A percentile compares a stretch with the other conserved stretches of the same genome.
Evolutionary conservation across 2,329 filamentous ascomycete genomes (phyloP).

Genomic region (Phyllosticta paracitricarpa): DNA sequence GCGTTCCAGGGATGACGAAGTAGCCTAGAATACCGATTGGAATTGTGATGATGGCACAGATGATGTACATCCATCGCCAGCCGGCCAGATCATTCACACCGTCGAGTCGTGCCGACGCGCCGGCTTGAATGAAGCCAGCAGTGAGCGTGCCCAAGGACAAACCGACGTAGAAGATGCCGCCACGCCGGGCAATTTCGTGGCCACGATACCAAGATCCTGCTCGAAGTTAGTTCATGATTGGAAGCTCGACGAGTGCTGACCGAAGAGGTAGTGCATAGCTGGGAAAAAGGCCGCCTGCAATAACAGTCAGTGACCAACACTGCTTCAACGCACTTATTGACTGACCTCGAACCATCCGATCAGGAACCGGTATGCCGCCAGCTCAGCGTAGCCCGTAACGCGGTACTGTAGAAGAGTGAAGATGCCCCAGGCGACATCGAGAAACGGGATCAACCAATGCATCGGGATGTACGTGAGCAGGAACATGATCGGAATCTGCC

Average conservation of each 20-base stretch:
- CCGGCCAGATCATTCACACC: constrained; percentile 34
- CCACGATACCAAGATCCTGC: constrained; percentile 41
- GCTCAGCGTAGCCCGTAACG: constrained; percentile 38
- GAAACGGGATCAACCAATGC: constrained; percentile 40
- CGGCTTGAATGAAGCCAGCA: constrained; percentile 37
- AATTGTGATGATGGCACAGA: constrained; percentile 38
- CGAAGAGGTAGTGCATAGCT: not conserved
- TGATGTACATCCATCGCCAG: constrained; percentile 29
- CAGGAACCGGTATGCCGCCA: constrained; percentile 45
- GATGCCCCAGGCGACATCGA: constrained; percentile 46
- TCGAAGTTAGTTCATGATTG: not conserved
- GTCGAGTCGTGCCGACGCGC: constrained; percentile 44
- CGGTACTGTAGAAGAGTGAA: constrained; percentile 49
- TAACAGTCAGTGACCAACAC: constrained; percentile 15
- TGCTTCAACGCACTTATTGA: not conserved
- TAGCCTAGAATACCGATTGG: constrained; percentile 43
- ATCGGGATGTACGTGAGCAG: constrained; percentile 37
- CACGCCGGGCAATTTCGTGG: constrained; percentile 34
- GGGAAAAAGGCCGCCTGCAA: not conserved
- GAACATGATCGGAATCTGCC: constrained; percentile 44
- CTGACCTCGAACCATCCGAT: constrained; percentile 42
- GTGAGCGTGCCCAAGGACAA: constrained; percentile 44
- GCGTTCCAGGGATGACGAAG: constrained; percentile 43
- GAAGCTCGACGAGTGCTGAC: not conserved
- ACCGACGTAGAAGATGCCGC: constrained; percentile 44